phyloP scores from a whole-genome alignment of 2,329 filamentous ascomycete genomes.

The Ophiostoma pallidulum region DNA sequence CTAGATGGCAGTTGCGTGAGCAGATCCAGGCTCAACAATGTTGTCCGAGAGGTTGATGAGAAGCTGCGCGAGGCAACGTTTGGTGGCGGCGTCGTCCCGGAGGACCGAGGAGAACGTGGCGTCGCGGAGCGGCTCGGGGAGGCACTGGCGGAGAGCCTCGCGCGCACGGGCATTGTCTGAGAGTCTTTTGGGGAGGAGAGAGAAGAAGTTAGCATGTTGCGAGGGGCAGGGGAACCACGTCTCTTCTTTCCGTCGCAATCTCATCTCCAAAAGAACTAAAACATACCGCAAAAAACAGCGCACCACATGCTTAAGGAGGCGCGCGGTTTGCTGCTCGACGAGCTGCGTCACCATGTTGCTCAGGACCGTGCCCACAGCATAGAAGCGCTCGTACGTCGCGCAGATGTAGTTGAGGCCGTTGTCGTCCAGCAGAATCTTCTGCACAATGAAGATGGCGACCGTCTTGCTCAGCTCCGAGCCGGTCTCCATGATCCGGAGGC shows the following conservation, averaged over 20 bases:
- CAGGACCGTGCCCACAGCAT: slow-evolving; percentile 91
- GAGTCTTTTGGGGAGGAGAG: slow-evolving; percentile 43
- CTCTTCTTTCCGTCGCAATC: too few relatives aligned
- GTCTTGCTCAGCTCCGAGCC: slow-evolving; percentile 98
- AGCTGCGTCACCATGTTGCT: slow-evolving; percentile 98
- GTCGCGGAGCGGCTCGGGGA: slow-evolving; percentile 96
- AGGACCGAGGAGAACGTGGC: slow-evolving; percentile 95
- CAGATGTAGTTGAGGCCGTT: slow-evolving; percentile 97
- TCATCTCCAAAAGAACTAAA: too few relatives aligned
- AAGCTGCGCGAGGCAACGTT: slow-evolving; percentile 93
- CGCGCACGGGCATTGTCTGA: slow-evolving; percentile 94
- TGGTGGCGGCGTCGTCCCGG: slow-evolving; percentile 92
- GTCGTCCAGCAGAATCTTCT: slow-evolving; percentile 96
- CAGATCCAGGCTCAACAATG: slow-evolving; percentile 43
- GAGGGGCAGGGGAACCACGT: too few relatives aligned
- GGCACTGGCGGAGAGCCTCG: slow-evolving; percentile 88
- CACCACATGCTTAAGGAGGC: slow-evolving; percentile 93
- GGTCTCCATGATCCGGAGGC: slow-evolving; percentile 97
- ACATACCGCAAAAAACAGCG: slow-evolving; percentile 87
- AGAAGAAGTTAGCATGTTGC: neutral
- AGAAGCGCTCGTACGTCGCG: slow-evolving; percentile 96
- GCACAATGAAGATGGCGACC: slow-evolving; percentile 97
- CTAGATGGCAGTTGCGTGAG: slow-evolving; percentile 17
- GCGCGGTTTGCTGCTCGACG: slow-evolving; percentile 93
- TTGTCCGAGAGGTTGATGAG: slow-evolving; percentile 94